Percentiles rank a stretch among this genome's conserved stretches.
Conservation (phyloP, 371 early-diverging fungal genomes). For the Rhizopus microsporus region DNA sequence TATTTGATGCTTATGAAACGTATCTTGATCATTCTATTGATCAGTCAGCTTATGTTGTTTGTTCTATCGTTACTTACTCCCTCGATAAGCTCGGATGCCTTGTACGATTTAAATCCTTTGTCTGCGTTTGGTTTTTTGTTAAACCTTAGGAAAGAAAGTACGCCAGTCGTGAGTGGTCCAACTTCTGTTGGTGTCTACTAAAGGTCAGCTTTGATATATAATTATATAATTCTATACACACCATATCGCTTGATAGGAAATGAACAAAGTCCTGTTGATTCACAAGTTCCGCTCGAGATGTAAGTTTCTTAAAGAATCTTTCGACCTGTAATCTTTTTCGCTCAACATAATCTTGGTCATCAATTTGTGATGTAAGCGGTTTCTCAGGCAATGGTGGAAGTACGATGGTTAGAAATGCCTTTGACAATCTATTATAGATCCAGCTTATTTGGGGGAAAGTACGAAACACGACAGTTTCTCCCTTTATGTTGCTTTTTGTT, state of each 20-base stretch:
- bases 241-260: constrained; percentile 66
- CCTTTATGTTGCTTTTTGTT: not conserved
- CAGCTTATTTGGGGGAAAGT: constrained; percentile 64
- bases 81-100: constrained; percentile 55
- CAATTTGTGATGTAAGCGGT: constrained; percentile 44
- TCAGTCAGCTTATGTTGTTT: constrained; percentile 42
- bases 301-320: constrained; percentile 53
- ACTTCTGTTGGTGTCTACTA: constrained; percentile 44
- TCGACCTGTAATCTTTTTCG: constrained; percentile 58
- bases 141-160: constrained; percentile 52
- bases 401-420: constrained; percentile 41
- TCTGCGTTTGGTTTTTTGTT: constrained; percentile 55
- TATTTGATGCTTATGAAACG: constrained; percentile 60
- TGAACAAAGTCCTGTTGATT: constrained; percentile 47
- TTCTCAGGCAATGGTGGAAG: constrained; percentile 62
- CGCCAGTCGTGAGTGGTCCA: constrained; percentile 35
- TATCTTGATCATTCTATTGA: constrained; percentile 58
- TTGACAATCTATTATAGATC: constrained; percentile 52
- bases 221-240: constrained; percentile 21
- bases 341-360: constrained; percentile 67
- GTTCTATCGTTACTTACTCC: constrained; percentile 54
- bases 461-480: constrained; percentile 40
- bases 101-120: constrained; percentile 54
- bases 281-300: constrained; percentile 40
- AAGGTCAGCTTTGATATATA: constrained; percentile 1